Percentiles rank a stretch among this genome's conserved stretches.
Evolutionary conservation across 2,329 filamentous ascomycete species (phyloP).

Genomic region (Verruconis gallopava): DNA sequence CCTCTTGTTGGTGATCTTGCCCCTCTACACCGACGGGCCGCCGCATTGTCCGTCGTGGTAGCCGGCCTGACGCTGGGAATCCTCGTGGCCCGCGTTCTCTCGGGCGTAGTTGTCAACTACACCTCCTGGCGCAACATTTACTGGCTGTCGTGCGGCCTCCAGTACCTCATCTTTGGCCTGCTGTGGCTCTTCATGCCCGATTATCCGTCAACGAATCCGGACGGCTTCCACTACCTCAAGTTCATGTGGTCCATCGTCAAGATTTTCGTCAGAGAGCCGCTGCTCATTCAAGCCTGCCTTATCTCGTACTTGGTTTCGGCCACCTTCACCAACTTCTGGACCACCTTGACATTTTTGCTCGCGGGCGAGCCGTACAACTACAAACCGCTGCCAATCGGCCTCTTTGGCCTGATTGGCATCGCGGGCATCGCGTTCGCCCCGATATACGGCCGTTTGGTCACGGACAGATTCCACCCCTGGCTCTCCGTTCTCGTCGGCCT

Average conservation of each 20-base stretch:
- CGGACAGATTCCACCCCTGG: constrained; percentile 56
- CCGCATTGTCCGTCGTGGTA: constrained; percentile 59
- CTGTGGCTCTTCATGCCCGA: constrained; percentile 68
- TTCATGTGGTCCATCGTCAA: constrained; percentile 52
- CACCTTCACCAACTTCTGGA: constrained; percentile 58
- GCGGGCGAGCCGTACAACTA: constrained; percentile 57
- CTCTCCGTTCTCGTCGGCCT: constrained; percentile 54
- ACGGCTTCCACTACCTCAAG: constrained; percentile 49
- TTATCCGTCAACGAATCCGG: constrained; percentile 61
- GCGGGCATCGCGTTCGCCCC: constrained; percentile 55
- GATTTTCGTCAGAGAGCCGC: constrained; percentile 51
- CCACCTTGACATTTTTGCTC: constrained; percentile 67
- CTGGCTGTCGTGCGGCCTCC: constrained; percentile 61
- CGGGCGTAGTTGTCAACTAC: constrained; percentile 62
- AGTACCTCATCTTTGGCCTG: constrained; percentile 51
- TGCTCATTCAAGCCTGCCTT: constrained; percentile 56
- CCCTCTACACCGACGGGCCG: constrained; percentile 52
- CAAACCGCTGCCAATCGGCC: constrained; percentile 53
- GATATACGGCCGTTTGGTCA: constrained; percentile 55
- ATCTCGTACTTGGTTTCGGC: constrained; percentile 50
- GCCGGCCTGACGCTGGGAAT: constrained; percentile 65
- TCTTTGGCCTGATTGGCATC: constrained; percentile 69
- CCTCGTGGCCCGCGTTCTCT: constrained; percentile 60
- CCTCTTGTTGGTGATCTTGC: constrained; percentile 70
- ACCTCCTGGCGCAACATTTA: constrained; percentile 66